A percentile compares a stretch with the other conserved stretches of the same genome.
These are phyloP conservation scores for Penicillium dipodomyicola DNA, from an alignment of 495 filamentous ascomycete species.

Conservation along the genomic window DNA sequence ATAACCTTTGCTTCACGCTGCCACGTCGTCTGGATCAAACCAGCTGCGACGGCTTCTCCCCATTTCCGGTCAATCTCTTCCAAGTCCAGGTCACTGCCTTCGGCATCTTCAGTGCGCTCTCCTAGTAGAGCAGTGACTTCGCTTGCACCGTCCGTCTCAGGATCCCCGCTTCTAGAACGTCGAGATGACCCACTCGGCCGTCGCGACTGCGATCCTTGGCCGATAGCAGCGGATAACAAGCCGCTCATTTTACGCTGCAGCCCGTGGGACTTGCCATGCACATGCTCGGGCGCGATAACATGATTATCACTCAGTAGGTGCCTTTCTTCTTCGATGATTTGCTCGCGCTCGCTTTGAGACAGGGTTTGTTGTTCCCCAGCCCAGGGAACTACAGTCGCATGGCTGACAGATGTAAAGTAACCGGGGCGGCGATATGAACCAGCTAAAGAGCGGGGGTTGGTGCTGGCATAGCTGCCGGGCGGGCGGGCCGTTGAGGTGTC, in stretches of 20 bases:
- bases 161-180: slow-evolving; percentile 20
- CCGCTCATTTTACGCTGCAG: slow-evolving; percentile 32
- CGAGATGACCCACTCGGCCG: slow-evolving; percentile 13
- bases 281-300: slow-evolving; percentile 64
- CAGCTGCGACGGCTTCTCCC: slow-evolving; percentile 72
- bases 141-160: slow-evolving; percentile 18
- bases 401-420: slow-evolving; percentile 59
- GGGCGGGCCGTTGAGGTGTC: slow-evolving; percentile 49
- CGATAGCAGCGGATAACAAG: slow-evolving; percentile 23
- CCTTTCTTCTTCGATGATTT: slow-evolving; percentile 69
- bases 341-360: slow-evolving; percentile 59
- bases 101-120: slow-evolving; percentile 15
- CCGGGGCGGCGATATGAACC: slow-evolving; percentile 68
- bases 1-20: slow-evolving; percentile 74
- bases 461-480: slow-evolving; percentile 35
- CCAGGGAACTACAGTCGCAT: slow-evolving; percentile 46
- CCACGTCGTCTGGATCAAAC: slow-evolving; percentile 79
- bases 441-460: slow-evolving; percentile 54
- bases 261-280: slow-evolving; percentile 28
- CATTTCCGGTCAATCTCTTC: slow-evolving; percentile 60
- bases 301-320: slow-evolving; percentile 75
- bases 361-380: slow-evolving; percentile 49
- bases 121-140: slow-evolving; percentile 54
- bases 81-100: slow-evolving; percentile 31
- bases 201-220: slow-evolving; percentile 11